phyloP scores from a whole-genome alignment of 1,139 yeast species.

The Hyphopichia buzzinii region DNA sequence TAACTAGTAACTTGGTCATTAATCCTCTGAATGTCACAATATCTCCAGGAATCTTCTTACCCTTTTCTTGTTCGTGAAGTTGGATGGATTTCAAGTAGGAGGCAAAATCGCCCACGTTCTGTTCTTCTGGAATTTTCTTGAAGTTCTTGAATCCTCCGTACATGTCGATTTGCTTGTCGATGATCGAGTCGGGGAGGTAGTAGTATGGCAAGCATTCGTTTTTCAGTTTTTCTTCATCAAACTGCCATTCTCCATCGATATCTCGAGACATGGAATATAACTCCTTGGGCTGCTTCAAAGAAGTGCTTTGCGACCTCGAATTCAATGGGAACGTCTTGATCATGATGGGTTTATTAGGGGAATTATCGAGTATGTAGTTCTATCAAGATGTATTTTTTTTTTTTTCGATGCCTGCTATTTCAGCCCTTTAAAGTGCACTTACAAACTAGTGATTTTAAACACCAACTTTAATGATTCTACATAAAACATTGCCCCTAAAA shows the following conservation, averaged over 20 bases:
- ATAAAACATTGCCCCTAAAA: too few relatives aligned
- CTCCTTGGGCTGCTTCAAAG: constrained; percentile 75
- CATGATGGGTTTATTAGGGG: constrained; percentile 11
- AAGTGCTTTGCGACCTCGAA: constrained; percentile 51
- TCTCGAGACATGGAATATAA: constrained; percentile 58
- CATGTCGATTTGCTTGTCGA: constrained; percentile 57
- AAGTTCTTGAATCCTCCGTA: constrained; percentile 62
- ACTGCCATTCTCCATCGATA: constrained; percentile 41
- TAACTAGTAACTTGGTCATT: constrained; percentile 62
- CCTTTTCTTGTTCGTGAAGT: constrained; percentile 50
- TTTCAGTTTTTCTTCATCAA: constrained; percentile 47
- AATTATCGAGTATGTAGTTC: too few relatives aligned
- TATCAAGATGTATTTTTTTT: too few relatives aligned
- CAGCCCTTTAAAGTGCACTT: too few relatives aligned
- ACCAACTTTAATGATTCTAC: too few relatives aligned
- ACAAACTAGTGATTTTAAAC: too few relatives aligned
- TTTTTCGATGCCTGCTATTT: too few relatives aligned
- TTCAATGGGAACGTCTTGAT: constrained; percentile 42
- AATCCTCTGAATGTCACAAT: constrained; percentile 83
- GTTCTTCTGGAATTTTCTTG: constrained; percentile 51
- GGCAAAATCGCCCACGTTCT: constrained; percentile 53
- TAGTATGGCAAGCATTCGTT: constrained; percentile 53
- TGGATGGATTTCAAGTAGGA: constrained; percentile 57
- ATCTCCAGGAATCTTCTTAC: constrained; percentile 49
- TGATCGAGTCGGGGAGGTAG: constrained; percentile 70